Conservation (phyloP, 257 asterid species). For the Fraxinus excelsior region DNA sequence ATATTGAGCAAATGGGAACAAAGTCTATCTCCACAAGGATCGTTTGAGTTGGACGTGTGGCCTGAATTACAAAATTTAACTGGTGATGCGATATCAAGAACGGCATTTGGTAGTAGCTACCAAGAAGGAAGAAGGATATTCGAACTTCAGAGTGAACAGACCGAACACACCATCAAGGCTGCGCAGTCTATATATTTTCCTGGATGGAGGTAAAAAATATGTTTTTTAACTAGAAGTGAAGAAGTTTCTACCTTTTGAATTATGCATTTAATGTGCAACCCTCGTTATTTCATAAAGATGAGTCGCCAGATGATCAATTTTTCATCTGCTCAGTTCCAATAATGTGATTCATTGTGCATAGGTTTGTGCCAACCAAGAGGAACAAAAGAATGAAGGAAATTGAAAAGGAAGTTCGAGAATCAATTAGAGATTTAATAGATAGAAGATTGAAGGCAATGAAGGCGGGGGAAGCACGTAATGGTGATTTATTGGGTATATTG, state of each 20-base stretch:
- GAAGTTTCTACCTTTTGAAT: background rate
- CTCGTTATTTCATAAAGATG: background rate
- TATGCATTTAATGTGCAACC: background rate
- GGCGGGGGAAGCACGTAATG: conserved; percentile 25
- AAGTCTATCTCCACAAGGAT: conserved; percentile 32
- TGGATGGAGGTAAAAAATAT: conserved; percentile 40
- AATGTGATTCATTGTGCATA: conserved; percentile 9
- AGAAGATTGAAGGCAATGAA: conserved; percentile 31
- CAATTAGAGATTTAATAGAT: conserved; percentile 27
- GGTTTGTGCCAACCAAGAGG: conserved; percentile 42
- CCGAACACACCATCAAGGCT: conserved; percentile 18
- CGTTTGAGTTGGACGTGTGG: conserved; percentile 57
- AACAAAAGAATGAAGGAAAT: conserved; percentile 46
- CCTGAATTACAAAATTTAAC: conserved; percentile 38
- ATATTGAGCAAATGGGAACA: conserved; percentile 49
- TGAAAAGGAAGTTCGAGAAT: conserved; percentile 20
- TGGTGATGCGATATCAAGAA: conserved; percentile 51
- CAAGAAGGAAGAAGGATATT: conserved; percentile 49
- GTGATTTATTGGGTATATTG: conserved; percentile 33
- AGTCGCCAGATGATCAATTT: background rate
- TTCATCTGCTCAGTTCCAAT: background rate
- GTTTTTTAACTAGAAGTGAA: background rate
- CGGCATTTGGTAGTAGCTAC: conserved; percentile 65
- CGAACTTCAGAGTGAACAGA: conserved; percentile 48
- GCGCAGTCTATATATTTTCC: conserved; percentile 35